phyloP scores from a whole-genome alignment of 306 rosid genomes.

The Prunus armeniaca region DNA sequence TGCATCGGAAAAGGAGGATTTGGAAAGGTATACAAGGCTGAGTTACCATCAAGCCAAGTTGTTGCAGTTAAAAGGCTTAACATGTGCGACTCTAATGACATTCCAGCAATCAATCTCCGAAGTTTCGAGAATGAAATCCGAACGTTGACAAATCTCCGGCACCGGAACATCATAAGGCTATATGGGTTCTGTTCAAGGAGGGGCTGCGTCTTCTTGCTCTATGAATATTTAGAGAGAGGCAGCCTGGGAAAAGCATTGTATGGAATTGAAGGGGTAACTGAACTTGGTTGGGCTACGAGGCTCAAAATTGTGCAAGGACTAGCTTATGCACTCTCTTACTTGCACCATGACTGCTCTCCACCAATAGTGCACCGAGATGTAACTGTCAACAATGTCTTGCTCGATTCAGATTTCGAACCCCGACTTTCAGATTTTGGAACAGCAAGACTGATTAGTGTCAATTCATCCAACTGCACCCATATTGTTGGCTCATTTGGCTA shows the following conservation, averaged over 20 bases:
- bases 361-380: slow-evolving; percentile 56
- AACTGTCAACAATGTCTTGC: slow-evolving; percentile 45
- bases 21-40: no score
- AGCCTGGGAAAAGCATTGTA: slow-evolving; percentile 28
- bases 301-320: slow-evolving; percentile 46
- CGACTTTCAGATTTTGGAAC: slow-evolving; percentile 55
- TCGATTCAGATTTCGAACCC: slow-evolving; percentile 43
- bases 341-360: slow-evolving; percentile 54
- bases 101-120: slow-evolving; percentile 30
- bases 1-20: slow-evolving; percentile 37
- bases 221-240: no score
- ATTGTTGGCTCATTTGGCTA: no score
- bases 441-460: no score
- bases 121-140: slow-evolving; percentile 44
- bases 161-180: slow-evolving; percentile 60
- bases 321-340: slow-evolving; percentile 55
- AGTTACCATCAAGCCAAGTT: no score
- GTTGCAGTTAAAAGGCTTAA: slow-evolving; percentile 32
- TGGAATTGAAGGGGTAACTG: slow-evolving; percentile 31
- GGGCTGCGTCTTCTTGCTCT: no score
- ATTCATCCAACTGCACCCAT: no score
- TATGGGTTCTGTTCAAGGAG: slow-evolving; percentile 47
- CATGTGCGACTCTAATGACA: slow-evolving; percentile 33
- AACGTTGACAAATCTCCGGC: slow-evolving; percentile 26
- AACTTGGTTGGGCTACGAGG: slow-evolving; percentile 46